These are phyloP conservation scores for Camellia oleifera DNA, from an alignment of 179 eudicot species.

Conservation along the genomic window DNA sequence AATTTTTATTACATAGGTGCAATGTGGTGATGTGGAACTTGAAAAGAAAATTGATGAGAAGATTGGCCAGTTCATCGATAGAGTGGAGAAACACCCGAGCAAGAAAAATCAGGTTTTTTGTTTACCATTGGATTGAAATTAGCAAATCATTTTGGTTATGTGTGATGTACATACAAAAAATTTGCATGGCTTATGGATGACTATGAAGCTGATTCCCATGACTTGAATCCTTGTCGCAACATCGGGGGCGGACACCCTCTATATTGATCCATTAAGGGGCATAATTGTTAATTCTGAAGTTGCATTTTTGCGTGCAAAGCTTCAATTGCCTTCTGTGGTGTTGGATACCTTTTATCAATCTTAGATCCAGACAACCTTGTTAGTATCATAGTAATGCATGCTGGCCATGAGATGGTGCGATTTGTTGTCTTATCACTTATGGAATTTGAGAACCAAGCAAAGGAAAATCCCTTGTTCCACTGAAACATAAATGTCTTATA, in stretches of 20 bases:
- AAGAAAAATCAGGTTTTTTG: conserved; percentile 84
- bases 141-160: not conserved
- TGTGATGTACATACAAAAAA: not conserved
- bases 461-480: not conserved
- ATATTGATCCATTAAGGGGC: not conserved
- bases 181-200: not conserved
- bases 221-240: not conserved
- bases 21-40: conserved; percentile 83
- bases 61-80: conserved; percentile 79
- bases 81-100: conserved; percentile 95
- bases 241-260: not conserved
- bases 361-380: not conserved
- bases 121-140: conserved; percentile 10
- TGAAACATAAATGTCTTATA: not conserved
- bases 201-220: too few species aligned
- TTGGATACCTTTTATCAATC: not conserved
- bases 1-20: conserved; percentile 48
- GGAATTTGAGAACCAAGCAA: not conserved
- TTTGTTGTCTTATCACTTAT: not conserved
- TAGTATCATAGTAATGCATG: not conserved
- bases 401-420: not conserved
- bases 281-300: not conserved
- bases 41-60: conserved; percentile 94
- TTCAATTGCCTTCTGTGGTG: not conserved
- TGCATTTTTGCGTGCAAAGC: not conserved